Conservation (phyloP, 495 filamentous ascomycete genomes). For the Ramalina intermedia region DNA sequence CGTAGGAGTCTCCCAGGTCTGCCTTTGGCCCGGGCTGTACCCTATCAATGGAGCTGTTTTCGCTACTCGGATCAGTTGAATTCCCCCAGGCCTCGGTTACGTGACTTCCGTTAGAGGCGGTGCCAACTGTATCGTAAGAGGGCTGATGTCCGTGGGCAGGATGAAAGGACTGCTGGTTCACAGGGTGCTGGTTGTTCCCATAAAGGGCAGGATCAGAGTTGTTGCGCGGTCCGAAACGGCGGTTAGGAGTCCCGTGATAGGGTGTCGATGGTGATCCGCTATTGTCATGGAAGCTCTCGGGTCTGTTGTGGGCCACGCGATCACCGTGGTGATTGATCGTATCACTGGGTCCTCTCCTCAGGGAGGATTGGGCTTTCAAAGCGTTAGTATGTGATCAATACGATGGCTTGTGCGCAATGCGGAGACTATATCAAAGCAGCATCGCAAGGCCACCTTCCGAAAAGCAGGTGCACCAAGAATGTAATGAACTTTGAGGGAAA, state of each 20-base stretch:
- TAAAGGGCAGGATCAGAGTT: slow-evolving; percentile 30
- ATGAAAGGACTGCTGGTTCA: slow-evolving; percentile 35
- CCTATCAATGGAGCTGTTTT: slow-evolving; percentile 80
- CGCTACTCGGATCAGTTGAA: slow-evolving; percentile 76
- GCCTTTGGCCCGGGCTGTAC: slow-evolving; percentile 42
- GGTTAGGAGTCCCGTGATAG: slow-evolving; percentile 23
- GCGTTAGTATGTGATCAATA: background rate
- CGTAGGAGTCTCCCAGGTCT: slow-evolving; percentile 40
- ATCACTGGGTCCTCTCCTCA: slow-evolving; percentile 3
- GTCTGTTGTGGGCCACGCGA: slow-evolving; percentile 30
- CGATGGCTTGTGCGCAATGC: background rate
- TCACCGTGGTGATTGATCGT: slow-evolving; percentile 25
- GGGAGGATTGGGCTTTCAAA: slow-evolving; percentile 7
- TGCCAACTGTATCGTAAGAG: slow-evolving; percentile 69
- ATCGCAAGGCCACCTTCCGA: background rate
- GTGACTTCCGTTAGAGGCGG: slow-evolving; percentile 53
- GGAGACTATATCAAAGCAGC: background rate
- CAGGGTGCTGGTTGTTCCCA: slow-evolving; percentile 18
- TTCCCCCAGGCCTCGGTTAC: slow-evolving; percentile 59
- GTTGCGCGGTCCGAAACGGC: slow-evolving; percentile 34
- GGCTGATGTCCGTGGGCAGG: slow-evolving; percentile 54
- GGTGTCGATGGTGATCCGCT: slow-evolving; percentile 29
- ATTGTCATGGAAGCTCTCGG: slow-evolving; percentile 42
- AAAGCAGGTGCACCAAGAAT: too few species aligned
- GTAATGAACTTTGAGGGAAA: background rate